These are phyloP conservation scores for Suillus plorans DNA, from an alignment of 768 basidiomycete genomes.

Conservation along the genomic window DNA sequence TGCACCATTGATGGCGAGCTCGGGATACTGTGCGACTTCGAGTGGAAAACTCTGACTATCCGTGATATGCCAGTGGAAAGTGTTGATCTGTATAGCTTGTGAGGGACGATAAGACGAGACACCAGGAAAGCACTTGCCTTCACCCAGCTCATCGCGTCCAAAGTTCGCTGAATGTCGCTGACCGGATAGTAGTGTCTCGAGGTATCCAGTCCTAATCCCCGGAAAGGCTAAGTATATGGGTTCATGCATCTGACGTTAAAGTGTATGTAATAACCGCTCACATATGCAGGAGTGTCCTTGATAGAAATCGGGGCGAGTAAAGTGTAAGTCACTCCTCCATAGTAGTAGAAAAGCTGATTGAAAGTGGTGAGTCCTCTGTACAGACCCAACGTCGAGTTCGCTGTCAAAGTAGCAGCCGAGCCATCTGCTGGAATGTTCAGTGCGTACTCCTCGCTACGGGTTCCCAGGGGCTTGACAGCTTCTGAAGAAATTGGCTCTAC, in stretches of 20 bases:
- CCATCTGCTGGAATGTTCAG: constrained; percentile 40
- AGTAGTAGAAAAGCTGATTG: constrained; percentile 51
- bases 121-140: constrained; percentile 42
- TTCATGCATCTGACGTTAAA: background rate
- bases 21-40: constrained; percentile 34
- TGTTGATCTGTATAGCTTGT: constrained; percentile 37
- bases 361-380: constrained; percentile 58
- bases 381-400: constrained; percentile 50
- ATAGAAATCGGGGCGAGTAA: constrained; percentile 41
- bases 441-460: constrained; percentile 45
- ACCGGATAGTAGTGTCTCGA: constrained; percentile 44
- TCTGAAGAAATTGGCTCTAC: constrained; percentile 35
- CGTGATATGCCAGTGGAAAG: constrained; percentile 48
- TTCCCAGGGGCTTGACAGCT: constrained; percentile 32
- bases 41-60: constrained; percentile 56
- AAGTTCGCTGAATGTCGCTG: constrained; percentile 59
- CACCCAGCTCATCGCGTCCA: constrained; percentile 77
- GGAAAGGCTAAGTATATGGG: constrained; percentile 26
- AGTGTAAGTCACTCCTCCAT: constrained; percentile 34
- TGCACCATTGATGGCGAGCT: constrained; percentile 44
- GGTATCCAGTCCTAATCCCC: constrained; percentile 47
- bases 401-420: constrained; percentile 34
- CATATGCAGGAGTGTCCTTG: constrained; percentile 48
- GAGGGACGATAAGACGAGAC: background rate
- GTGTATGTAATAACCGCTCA: constrained; percentile 33